A percentile compares a stretch with the other conserved stretches of the same genome.
These are phyloP conservation scores for Alternaria arborescens DNA, from an alignment of 2,329 filamentous ascomycete genomes.

Conservation along the genomic window DNA sequence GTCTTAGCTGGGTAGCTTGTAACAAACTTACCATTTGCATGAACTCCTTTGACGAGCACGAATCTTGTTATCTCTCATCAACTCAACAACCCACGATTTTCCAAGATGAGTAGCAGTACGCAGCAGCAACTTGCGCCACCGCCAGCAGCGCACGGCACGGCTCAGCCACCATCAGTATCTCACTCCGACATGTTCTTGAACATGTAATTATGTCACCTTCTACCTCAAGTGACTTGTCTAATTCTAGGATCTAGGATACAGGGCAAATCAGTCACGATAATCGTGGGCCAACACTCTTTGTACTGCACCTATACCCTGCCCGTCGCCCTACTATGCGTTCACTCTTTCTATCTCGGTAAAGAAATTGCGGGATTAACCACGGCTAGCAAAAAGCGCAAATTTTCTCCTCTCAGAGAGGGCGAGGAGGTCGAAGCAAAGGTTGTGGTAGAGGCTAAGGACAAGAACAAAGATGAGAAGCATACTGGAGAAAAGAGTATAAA, in stretches of 20 bases:
- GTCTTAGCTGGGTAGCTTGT: background rate
- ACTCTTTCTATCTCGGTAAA: slow-evolving; percentile 19
- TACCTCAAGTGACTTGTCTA: background rate
- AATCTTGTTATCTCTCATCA: background rate
- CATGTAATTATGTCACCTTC: background rate
- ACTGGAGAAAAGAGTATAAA: background rate
- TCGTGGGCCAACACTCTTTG: slow-evolving; percentile 8
- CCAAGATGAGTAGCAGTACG: background rate
- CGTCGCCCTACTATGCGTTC: slow-evolving; percentile 11
- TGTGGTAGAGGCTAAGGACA: background rate
- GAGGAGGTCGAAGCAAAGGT: background rate
- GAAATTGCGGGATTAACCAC: slow-evolving; percentile 3
- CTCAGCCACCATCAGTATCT: background rate
- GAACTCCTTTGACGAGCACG: background rate
- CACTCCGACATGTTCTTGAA: slow-evolving; percentile 13
- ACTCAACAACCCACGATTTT: background rate
- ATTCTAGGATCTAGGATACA: slow-evolving; percentile 12
- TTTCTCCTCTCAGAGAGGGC: background rate
- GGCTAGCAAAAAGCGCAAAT: slow-evolving; percentile 24
- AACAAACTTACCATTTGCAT: background rate
- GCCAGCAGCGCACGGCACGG: background rate
- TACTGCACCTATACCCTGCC: slow-evolving; percentile 17
- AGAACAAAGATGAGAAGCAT: background rate
- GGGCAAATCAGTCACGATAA: slow-evolving; percentile 14
- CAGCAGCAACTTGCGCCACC: background rate